Evolutionary conservation across 2,329 filamentous ascomycete species (phyloP), one percentile per base, ranked within the genome.

Genomic region (Aureobasidium mangrovei): DNA sequence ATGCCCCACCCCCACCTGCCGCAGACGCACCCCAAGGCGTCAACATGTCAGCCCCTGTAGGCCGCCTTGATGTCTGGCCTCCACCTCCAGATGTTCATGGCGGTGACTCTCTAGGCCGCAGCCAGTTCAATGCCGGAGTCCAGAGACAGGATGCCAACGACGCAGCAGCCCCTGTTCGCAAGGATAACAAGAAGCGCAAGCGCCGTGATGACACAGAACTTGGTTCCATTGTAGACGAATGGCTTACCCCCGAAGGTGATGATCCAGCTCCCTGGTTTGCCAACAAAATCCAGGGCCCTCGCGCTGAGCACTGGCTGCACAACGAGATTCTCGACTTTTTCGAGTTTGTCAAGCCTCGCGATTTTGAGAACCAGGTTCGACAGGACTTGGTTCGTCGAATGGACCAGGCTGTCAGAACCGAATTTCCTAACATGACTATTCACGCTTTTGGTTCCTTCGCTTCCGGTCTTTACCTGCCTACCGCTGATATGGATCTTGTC

Each of bases 371-470:
- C 58, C 74, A 77, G 3, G 81, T 95, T 53, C 87, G 93, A 7
- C 70, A 77, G 24, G 79, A 86, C 44, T 73, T 98, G 10, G 77
- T 97, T 33, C 71, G 81, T 3, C 83, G 88, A 18, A 74, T 97
- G 2, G 76, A 82, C 47, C 65, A 67, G 18, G 76, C 77, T 2
- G 77, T 94, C 63, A 76, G 75, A 56, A 73, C 74, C 46, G 27
- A 32, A 18, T 54, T 40, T 45, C 36, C 39, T 27, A 85, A 82
- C 62, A 70, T 74, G 9, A 79, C 81, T 44, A 81, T 83, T 8
- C 76, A 84, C 46, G 74, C 96, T 6, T 98, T 98, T 67, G 93
- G 93, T n/a, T 97, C 93, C 0, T 98, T 91, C 69, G 91, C 89
- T 61, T 89, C 89, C 3, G 89, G 65, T 7, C 63, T 80, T 5